Percentiles rank a stretch among this genome's conserved stretches.
Conservation (phyloP, 2,329 filamentous ascomycete genomes). For the Ceratocystis harringtonii region DNA sequence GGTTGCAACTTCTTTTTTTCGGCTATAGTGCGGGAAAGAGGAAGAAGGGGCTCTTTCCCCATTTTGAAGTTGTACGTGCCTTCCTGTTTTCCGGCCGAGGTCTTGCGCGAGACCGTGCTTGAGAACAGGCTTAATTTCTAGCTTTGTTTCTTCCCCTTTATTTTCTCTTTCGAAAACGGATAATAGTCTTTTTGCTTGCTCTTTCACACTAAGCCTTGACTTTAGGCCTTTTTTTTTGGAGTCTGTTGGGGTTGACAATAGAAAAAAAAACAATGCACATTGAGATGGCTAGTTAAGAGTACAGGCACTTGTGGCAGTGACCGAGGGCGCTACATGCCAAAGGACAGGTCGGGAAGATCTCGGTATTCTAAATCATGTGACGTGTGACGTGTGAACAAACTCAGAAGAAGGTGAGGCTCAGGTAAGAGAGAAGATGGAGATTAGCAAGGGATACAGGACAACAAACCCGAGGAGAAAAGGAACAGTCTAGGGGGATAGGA, state of each 20-base stretch:
- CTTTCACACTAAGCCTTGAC: not conserved
- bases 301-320: not conserved
- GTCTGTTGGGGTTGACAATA: constrained; percentile 1
- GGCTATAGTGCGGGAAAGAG: constrained; percentile 4
- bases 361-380: not conserved
- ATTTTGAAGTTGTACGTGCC: not conserved
- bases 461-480: not conserved
- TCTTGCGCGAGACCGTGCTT: not conserved
- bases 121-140: not conserved
- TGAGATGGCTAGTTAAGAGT: not conserved
- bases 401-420: not conserved
- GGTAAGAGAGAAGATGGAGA: not conserved
- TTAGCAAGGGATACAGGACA: not conserved
- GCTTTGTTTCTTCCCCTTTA: not conserved
- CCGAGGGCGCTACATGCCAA: not conserved
- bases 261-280: not conserved
- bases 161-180: not conserved
- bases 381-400: not conserved
- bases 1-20: not conserved
- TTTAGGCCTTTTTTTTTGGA: constrained; percentile 2
- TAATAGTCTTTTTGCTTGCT: not conserved
- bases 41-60: not conserved
- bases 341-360: not conserved
- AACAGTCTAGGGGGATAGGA: not conserved
- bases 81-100: constrained; percentile 16